Base-by-base conservation (phyloP, 1,284 basidiomycete genomes). In the Sphaerobolus stellatus region DNA sequence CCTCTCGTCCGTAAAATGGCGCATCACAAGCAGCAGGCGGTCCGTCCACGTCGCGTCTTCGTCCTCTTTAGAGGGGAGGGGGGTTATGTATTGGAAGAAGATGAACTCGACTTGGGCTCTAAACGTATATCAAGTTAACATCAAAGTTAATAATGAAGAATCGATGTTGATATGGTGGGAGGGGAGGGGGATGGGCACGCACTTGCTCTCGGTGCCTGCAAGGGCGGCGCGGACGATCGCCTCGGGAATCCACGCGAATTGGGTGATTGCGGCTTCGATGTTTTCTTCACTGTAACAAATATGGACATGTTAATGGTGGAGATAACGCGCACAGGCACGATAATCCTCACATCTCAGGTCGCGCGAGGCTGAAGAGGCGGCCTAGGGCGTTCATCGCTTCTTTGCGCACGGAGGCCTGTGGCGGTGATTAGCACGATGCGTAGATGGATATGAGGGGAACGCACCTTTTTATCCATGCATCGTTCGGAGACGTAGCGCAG, bases 181-280 rank as follows among this genome's bases (percentile, higher is more conserved):
- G n/a, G n/a, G n/a, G n/a, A n/a, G n/a, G n/a, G n/a, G n/a, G n/a
- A n/a, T n/a, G n/a, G n/a, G n/a, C n/a, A 66, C 78, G 47, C 57
- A 88, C 84, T 82, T 80, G 48, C 83, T 75, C 64, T 91, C 88
- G 0, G 69, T 50, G 9, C 74, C 78, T 4, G 76, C 66, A 18
- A 74, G 72, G 5, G 76, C 75, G 55, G 81, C 80, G 54, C 74
- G 76, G 38, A 91, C 76, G 28, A 99, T 75, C 38, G 79, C 76
- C 30, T 87, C 79, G 0, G 97, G 95, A 58, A 99, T 98, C 97
- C 97, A 99, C 0, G 83, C 84, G 65, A 99, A 98, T 52, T 96
- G 92, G 20, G 76, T 68, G 18, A 87, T 78, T 0, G 94, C 92
- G 0, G 81, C 75, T 1, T 79, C 71, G 57, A 94, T 90, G 53